phyloP scores from a whole-genome alignment of 2,329 filamentous ascomycete genomes.

The Aspergillus fumigatus region DNA sequence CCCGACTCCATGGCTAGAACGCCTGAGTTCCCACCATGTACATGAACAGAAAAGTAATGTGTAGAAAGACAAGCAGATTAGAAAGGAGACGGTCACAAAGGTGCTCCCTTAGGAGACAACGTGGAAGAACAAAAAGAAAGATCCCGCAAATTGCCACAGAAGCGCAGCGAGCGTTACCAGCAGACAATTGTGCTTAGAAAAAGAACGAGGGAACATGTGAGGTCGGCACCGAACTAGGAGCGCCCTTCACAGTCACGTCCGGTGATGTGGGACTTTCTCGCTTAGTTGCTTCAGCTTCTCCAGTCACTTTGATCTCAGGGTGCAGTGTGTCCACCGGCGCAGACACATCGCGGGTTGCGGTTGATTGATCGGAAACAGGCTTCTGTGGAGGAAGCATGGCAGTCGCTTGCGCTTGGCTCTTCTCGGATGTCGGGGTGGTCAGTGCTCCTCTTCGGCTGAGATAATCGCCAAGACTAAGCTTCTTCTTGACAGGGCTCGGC shows the following conservation, averaged over 20 bases:
- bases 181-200: no score
- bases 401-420: conserved; percentile 28
- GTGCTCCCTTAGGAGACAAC: conserved; percentile 4
- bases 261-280: conserved; percentile 16
- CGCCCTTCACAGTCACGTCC: conserved; percentile 32
- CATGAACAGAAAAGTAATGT: conserved; percentile 6
- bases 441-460: conserved; percentile 40
- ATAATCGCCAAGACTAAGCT: conserved; percentile 48
- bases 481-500: conserved; percentile 49
- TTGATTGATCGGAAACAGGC: conserved; percentile 15
- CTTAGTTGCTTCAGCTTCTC: conserved; percentile 14
- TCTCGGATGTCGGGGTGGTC: conserved; percentile 39
- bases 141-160: not conserved
- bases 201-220: conserved; percentile 24
- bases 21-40: conserved; percentile 21
- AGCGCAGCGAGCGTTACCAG: no score
- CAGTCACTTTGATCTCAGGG: conserved; percentile 7
- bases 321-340: conserved; percentile 8
- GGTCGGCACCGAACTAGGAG: conserved; percentile 21
- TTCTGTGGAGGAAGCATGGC: conserved; percentile 22
- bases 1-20: conserved; percentile 15
- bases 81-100: conserved; percentile 8
- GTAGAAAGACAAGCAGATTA: conserved; percentile 4
- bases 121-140: not conserved
- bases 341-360: conserved; percentile 11